Percentiles rank a stretch among this genome's conserved stretches.
Conservation (phyloP, 371 early-diverging fungal genomes). For the Mortierella polycephala region DNA sequence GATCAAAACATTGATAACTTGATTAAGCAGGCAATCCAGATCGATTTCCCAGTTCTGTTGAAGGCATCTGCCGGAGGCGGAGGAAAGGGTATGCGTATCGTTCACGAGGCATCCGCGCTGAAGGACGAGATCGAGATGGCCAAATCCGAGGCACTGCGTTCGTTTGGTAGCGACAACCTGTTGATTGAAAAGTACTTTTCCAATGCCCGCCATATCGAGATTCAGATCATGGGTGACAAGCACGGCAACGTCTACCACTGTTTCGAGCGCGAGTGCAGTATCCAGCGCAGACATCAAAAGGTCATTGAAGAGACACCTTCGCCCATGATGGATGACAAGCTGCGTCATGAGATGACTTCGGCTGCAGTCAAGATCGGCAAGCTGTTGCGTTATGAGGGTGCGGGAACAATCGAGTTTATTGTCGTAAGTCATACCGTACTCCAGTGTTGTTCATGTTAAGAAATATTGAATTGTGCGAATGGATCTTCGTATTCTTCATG, state of each 20-base stretch:
- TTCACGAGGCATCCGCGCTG: slow-evolving; percentile 69
- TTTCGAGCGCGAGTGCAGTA: slow-evolving; percentile 91
- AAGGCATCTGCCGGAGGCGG: slow-evolving; percentile 92
- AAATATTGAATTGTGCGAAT: too few relatives aligned
- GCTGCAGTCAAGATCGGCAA: slow-evolving; percentile 72
- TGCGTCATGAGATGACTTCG: slow-evolving; percentile 64
- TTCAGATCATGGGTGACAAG: slow-evolving; percentile 87
- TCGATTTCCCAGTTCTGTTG: slow-evolving; percentile 85
- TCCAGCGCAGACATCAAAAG: slow-evolving; percentile 91
- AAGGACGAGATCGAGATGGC: slow-evolving; percentile 84
- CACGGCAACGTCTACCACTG: slow-evolving; percentile 85
- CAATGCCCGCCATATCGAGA: slow-evolving; percentile 86
- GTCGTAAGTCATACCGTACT: slow-evolving; percentile 55
- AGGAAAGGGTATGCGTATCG: slow-evolving; percentile 90
- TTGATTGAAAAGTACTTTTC: slow-evolving; percentile 94
- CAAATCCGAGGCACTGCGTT: slow-evolving; percentile 81
- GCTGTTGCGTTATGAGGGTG: slow-evolving; percentile 69
- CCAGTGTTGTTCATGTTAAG: neutral
- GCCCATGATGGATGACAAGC: slow-evolving; percentile 59
- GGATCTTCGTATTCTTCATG: neutral
- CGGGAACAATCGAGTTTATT: slow-evolving; percentile 90
- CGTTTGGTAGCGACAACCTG: slow-evolving; percentile 89
- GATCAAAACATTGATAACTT: slow-evolving; percentile 60
- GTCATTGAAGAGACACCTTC: slow-evolving; percentile 82
- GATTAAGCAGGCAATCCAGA: slow-evolving; percentile 59